Percentiles rank a stretch among this genome's conserved stretches.
Conservation (phyloP, 2,329 filamentous ascomycete genomes). For the Pezicula carpinea region DNA sequence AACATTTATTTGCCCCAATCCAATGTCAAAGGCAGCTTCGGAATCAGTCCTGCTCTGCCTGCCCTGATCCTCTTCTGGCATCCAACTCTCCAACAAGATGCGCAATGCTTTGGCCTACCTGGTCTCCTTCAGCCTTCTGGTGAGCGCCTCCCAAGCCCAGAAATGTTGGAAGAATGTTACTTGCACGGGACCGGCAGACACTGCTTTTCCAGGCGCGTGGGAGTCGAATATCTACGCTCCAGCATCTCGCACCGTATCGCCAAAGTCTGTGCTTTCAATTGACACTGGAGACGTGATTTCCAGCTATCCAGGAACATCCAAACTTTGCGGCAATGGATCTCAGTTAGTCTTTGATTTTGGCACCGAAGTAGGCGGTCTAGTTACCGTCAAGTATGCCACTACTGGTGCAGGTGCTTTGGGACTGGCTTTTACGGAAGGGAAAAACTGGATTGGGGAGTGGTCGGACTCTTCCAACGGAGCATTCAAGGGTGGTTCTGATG, state of each 20-base stretch:
- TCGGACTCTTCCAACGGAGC: constrained; percentile 42
- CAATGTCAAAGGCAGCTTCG: no score
- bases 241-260: constrained; percentile 41
- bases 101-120: background rate
- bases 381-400: constrained; percentile 43
- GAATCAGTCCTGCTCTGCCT: background rate
- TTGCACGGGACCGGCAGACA: constrained; percentile 42
- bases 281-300: constrained; percentile 26
- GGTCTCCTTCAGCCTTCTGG: background rate
- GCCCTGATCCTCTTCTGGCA: background rate
- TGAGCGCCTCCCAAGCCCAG: background rate
- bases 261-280: constrained; percentile 38
- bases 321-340: constrained; percentile 37
- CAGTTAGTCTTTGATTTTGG: constrained; percentile 53
- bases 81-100: background rate
- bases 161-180: constrained; percentile 48
- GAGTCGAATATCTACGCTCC: constrained; percentile 52
- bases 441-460: constrained; percentile 41
- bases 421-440: constrained; percentile 43
- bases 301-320: background rate
- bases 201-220: constrained; percentile 51
- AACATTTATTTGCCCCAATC: no score
- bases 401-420: constrained; percentile 36
- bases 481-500: constrained; percentile 36
- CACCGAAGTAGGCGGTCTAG: constrained; percentile 50